Percentiles rank a stretch among this genome's conserved stretches.
These are phyloP conservation scores for Trichoderma cornu-damae DNA, from an alignment of 2,329 filamentous ascomycete genomes.

Conservation along the genomic window DNA sequence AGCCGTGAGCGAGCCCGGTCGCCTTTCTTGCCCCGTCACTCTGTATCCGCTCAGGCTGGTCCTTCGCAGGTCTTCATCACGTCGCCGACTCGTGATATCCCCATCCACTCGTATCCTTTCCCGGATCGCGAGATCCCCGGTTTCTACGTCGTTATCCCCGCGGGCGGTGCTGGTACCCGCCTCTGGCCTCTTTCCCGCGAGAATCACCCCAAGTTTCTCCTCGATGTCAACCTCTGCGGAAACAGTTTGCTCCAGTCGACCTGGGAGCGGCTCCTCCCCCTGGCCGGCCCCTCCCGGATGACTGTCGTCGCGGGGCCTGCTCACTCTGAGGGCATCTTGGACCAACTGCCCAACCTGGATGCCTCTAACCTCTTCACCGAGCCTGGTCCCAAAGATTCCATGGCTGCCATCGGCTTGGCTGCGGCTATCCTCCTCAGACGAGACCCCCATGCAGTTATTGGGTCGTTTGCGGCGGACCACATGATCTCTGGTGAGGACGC, in stretches of 20 bases:
- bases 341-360: constrained; percentile 25
- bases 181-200: constrained; percentile 28
- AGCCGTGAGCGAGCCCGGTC: constrained; percentile 11
- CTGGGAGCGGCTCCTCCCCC: constrained; percentile 26
- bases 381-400: constrained; percentile 27
- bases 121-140: constrained; percentile 25
- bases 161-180: constrained; percentile 28
- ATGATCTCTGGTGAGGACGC: constrained; percentile 29
- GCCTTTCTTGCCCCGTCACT: constrained; percentile 13
- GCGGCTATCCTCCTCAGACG: constrained; percentile 26
- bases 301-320: constrained; percentile 26
- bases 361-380: constrained; percentile 25
- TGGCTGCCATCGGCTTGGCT: constrained; percentile 28
- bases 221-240: constrained; percentile 26
- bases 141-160: constrained; percentile 28
- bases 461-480: constrained; percentile 27
- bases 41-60: constrained; percentile 7
- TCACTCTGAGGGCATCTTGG: constrained; percentile 26
- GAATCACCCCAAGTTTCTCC: constrained; percentile 28
- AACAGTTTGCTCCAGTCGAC: constrained; percentile 27
- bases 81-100: not conserved
- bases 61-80: constrained; percentile 17
- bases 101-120: constrained; percentile 16
- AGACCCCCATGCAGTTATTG: constrained; percentile 25
- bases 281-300: constrained; percentile 26